Conservation (phyloP, 164 flowering plant species). For the Nymphaea thermarum region DNA sequence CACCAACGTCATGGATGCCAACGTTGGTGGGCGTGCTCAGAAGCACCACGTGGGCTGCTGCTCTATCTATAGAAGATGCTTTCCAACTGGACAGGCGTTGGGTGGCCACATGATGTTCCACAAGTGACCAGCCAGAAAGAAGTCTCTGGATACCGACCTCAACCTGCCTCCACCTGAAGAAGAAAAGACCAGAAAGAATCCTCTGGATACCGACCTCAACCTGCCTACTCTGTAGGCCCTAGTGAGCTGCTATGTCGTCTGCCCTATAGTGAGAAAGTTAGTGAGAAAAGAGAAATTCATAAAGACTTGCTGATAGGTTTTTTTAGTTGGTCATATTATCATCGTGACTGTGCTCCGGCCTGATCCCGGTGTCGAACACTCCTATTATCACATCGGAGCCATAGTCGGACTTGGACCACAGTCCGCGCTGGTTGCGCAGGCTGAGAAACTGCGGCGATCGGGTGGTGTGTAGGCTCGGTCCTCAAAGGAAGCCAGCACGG, state of each 20-base stretch:
- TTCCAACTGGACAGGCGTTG: too few species aligned
- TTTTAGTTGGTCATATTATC: too few species aligned
- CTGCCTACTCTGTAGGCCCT: too few species aligned
- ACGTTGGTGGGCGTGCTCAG: constrained; percentile 87
- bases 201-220: too few species aligned
- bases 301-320: too few species aligned
- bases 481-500: constrained; percentile 35
- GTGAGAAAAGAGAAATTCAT: too few species aligned
- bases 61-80: too few species aligned
- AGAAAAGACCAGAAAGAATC: too few species aligned
- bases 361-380: constrained; percentile 1
- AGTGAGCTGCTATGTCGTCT: too few species aligned
- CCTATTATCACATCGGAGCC: constrained; percentile 82
- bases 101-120: constrained; percentile 73
- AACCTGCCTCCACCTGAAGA: too few species aligned
- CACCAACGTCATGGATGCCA: constrained; percentile 90
- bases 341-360: constrained; percentile 29
- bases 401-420: constrained; percentile 93
- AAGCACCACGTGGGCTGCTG: constrained; percentile 84
- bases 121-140: constrained; percentile 19
- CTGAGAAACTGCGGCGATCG: constrained; percentile 97
- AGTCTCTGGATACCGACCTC: too few species aligned
- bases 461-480: constrained; percentile 69
- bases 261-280: too few species aligned
- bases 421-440: constrained; percentile 59